Percentiles rank a stretch among this genome's conserved stretches.
phyloP scores from a whole-genome alignment of 768 basidiomycete genomes.

The Suillus cothurnatus region DNA sequence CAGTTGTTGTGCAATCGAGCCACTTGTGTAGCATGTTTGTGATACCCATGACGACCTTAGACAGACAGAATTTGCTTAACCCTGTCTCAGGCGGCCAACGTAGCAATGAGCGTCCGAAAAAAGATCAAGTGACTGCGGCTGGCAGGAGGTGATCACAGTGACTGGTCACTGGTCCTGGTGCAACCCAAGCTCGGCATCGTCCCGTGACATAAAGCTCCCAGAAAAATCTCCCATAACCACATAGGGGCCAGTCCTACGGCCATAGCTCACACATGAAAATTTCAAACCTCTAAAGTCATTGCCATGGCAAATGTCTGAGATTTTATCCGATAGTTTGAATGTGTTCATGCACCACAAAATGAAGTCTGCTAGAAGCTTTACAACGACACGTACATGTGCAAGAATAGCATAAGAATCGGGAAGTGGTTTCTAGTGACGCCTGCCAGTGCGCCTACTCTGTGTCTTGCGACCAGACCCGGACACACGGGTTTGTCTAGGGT shows the following conservation, averaged over 20 bases:
- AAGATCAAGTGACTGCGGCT: not conserved
- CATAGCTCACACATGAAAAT: not conserved
- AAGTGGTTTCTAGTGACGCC: not conserved
- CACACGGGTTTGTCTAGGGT: slow-evolving; percentile 1
- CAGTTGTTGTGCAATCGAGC: not conserved
- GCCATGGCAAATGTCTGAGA: not conserved
- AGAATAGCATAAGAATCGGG: not conserved
- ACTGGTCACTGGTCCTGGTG: not conserved
- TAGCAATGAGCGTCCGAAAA: slow-evolving; percentile 14
- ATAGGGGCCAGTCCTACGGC: not conserved
- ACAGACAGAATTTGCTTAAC: slow-evolving; percentile 12
- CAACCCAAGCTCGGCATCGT: not conserved
- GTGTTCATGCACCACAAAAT: not conserved
- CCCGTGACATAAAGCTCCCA: not conserved
- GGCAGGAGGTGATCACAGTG: not conserved
- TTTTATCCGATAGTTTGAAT: not conserved
- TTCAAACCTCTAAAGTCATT: not conserved
- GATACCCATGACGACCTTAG: not conserved
- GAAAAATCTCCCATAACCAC: not conserved
- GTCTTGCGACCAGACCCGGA: not conserved
- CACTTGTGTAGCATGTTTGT: not conserved
- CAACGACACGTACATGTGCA: not conserved
- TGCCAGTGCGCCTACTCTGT: not conserved
- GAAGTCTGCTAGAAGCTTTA: not conserved
- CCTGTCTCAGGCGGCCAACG: slow-evolving; percentile 18